Conservation (phyloP, 306 rosid genomes). For the Prunus mume region DNA sequence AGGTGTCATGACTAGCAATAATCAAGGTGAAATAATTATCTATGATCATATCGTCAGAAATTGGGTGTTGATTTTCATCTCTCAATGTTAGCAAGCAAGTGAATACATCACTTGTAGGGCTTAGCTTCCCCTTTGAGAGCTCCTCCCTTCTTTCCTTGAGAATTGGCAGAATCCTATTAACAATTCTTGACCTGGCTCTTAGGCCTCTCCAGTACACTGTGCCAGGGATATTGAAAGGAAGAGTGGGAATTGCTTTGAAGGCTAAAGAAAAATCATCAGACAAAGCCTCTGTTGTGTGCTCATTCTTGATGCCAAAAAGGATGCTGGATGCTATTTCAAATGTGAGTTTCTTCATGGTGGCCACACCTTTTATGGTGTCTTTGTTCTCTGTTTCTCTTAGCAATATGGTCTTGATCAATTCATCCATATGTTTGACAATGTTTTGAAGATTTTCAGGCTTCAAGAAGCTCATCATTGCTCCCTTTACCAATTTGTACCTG, state of each 20-base stretch:
- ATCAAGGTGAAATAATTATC: conserved; percentile 41
- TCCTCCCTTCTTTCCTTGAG: conserved; percentile 36
- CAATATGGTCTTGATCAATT: conserved; percentile 22
- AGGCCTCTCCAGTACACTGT: conserved; percentile 41
- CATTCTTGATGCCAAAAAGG: conserved; percentile 48
- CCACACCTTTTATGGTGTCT: conserved; percentile 34
- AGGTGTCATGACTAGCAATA: conserved; percentile 49
- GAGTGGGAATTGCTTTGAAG: conserved; percentile 38
- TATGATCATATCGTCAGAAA: conserved; percentile 32
- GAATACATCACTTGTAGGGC: conserved; percentile 38
- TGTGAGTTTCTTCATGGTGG: conserved; percentile 40
- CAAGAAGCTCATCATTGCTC: conserved; percentile 45
- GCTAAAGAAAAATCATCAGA: conserved; percentile 30
- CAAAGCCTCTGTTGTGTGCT: conserved; percentile 27
- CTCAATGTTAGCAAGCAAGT: conserved; percentile 40
- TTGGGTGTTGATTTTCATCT: conserved; percentile 44
- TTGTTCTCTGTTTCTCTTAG: conserved; percentile 27
- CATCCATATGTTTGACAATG: conserved; percentile 39
- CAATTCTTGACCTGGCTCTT: conserved; percentile 46
- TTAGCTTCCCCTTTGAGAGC: conserved; percentile 31
- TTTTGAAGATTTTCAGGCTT: conserved; percentile 51
- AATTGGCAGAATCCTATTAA: conserved; percentile 32
- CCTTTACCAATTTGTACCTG: conserved; percentile 35
- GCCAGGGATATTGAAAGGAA: conserved; percentile 47
- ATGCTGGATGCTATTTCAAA: conserved; percentile 36